Evolutionary conservation across 805 yeast genomes (phyloP).

Genomic region (Kazachstania africana): DNA sequence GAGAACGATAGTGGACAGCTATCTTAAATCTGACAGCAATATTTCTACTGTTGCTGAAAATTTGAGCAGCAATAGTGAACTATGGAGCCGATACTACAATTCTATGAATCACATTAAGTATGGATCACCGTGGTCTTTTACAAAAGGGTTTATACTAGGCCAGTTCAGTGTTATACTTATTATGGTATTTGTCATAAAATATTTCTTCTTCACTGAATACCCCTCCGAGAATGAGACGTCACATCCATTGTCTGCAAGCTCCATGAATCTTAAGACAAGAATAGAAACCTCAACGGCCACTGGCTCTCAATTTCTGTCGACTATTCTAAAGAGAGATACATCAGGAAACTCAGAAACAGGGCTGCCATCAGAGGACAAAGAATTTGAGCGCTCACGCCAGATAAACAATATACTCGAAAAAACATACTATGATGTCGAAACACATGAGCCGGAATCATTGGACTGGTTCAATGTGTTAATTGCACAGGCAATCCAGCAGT

Average conservation of each 20-base stretch:
- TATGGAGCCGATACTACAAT: too few relatives aligned
- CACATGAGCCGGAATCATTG: constrained; percentile 78
- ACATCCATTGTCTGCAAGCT: too few relatives aligned
- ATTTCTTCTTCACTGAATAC: constrained; percentile 61
- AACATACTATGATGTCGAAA: constrained; percentile 82
- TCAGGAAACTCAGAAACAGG: constrained; percentile 4
- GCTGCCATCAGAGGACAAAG: constrained; percentile 14
- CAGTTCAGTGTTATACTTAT: constrained; percentile 60
- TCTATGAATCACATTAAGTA: too few relatives aligned
- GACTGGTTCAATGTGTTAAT: constrained; percentile 95
- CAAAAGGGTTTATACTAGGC: constrained; percentile 65
- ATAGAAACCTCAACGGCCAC: constrained; percentile 29
- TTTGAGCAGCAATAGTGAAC: too few relatives aligned
- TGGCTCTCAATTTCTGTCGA: constrained; percentile 17
- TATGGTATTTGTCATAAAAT: constrained; percentile 53
- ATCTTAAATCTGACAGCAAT: too few relatives aligned
- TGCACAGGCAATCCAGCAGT: constrained; percentile 81
- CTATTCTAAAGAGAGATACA: constrained; percentile 20
- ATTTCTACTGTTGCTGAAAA: too few relatives aligned
- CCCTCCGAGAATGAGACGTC: background rate
- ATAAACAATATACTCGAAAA: constrained; percentile 61
- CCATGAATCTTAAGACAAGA: background rate
- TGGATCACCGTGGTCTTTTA: constrained; percentile 55
- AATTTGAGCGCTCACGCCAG: constrained; percentile 12
- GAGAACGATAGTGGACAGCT: too few relatives aligned